Base-by-base conservation (phyloP, 2,329 filamentous ascomycete genomes). In the Amphichorda felina region DNA sequence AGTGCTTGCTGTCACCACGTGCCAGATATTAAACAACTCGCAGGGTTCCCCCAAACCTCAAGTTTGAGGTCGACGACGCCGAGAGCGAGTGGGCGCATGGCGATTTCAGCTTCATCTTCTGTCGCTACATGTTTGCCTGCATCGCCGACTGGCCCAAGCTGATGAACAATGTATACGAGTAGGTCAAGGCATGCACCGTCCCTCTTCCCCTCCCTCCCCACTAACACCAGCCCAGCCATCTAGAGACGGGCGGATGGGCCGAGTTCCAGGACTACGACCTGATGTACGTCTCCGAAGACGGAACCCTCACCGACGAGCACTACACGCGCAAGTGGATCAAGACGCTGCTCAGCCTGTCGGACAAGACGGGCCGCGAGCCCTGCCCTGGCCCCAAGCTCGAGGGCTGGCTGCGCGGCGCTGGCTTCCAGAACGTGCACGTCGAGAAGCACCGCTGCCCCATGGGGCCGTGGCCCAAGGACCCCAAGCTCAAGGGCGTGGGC, bases 41-140 rank as follows among this genome's bases (percentile, higher is more conserved):
- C n/a, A n/a, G 44, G 40, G 45, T 54, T 2, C 53, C 54, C 0
- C 47, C 50, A 18, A 59, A 58, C 28, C 45, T 57, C 38, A 51
- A 50, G 34, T 61, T 59, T 33, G 49, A 55, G 32, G 46, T 61
- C n/a, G 58, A 60, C 34, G 57, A 61, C 22, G 36, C 53, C 2
- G 54, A 60, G 35, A 43, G 38, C 7, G 30, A 38, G 2, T 55
- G 51, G 53, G 39, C 47, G 37, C 33, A 40, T 21, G 9, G 45
- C 34, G 45, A 63, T 1, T 56, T 56, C 17, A 54, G 59, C 40
- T 60, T 47, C 34, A 57, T 63, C 36, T 59, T 62, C 35, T 46
- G 50, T 2, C 53, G 60, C 0, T 53, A 50, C 37, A 43, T 61
- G 38, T 36, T 48, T 4, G 52, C 47, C 6, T 47, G 44, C 18